Percentiles rank a stretch among this genome's conserved stretches.
These are phyloP conservation scores for Entelexis sorbosivorans DNA, from an alignment of 1,139 yeast genomes.

Conservation along the genomic window DNA sequence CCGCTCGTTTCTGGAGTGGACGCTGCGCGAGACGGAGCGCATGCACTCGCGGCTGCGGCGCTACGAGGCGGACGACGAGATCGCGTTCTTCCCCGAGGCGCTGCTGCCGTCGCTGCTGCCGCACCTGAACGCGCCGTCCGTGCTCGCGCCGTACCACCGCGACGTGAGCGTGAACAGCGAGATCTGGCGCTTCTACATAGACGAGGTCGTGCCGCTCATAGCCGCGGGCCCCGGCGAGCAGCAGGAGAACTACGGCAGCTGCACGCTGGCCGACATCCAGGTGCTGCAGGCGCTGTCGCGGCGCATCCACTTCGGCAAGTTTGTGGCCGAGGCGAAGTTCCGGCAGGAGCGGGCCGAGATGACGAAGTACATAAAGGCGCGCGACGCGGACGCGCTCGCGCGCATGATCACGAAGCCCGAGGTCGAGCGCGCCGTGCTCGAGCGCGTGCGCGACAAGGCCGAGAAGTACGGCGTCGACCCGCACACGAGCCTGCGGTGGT, in stretches of 20 bases:
- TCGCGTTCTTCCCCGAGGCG: conserved; percentile 72
- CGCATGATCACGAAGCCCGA: conserved; percentile 73
- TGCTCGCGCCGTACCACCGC: conserved; percentile 60
- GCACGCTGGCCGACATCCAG: conserved; percentile 74
- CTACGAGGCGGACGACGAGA: conserved; percentile 89
- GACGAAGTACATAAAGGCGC: conserved; percentile 50
- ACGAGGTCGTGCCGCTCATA: conserved; percentile 60
- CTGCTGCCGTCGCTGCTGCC: conserved; percentile 66
- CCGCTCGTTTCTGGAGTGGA: conserved; percentile 83
- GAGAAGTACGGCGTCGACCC: conserved; percentile 85
- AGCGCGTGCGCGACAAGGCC: conserved; percentile 68
- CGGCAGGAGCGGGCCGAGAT: conserved; percentile 54
- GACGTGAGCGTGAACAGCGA: conserved; percentile 66
- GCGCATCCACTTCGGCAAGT: conserved; percentile 91
- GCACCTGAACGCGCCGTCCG: conserved; percentile 61
- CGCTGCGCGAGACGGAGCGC: conserved; percentile 61
- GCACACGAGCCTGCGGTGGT: conserved; percentile 42
- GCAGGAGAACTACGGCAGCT: conserved; percentile 76
- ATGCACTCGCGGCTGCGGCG: conserved; percentile 79
- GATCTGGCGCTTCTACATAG: conserved; percentile 56
- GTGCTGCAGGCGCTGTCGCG: conserved; percentile 82
- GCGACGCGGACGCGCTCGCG: conserved; percentile 64
- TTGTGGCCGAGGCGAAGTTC: conserved; percentile 92
- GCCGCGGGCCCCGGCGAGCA: conserved; percentile 57
- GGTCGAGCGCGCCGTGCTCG: conserved; percentile 75